Evolutionary conservation across 768 basidiomycete genomes (phyloP).

Genomic region (Lepiota brunneoincarnata): DNA sequence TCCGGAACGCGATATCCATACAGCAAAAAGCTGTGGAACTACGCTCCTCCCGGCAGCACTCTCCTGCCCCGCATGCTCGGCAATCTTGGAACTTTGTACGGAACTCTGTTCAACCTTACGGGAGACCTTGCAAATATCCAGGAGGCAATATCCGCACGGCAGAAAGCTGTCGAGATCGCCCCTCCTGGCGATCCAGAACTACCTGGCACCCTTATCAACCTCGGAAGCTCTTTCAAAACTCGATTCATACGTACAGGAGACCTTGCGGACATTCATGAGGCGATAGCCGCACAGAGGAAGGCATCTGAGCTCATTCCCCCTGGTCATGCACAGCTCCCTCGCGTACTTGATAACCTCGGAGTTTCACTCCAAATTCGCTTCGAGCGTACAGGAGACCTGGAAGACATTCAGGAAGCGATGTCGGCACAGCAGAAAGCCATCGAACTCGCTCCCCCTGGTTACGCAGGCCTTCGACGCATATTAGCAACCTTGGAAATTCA

Average conservation of each 20-base stretch:
- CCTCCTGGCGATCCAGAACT: slow-evolving; percentile 13
- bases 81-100: slow-evolving; percentile 4
- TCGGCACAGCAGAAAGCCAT: slow-evolving; percentile 10
- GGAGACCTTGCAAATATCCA: slow-evolving; percentile 8
- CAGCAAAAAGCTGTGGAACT: not conserved
- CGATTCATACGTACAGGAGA: slow-evolving; percentile 12
- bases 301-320: slow-evolving; percentile 11
- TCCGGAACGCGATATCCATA: too few relatives aligned
- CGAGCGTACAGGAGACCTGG: not conserved
- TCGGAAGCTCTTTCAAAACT: slow-evolving; percentile 8
- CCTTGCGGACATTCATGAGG: slow-evolving; percentile 10
- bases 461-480: not conserved
- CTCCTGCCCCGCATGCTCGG: not conserved
- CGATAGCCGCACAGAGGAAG: slow-evolving; percentile 8
- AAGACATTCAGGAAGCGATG: not conserved
- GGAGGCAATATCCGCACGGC: not conserved
- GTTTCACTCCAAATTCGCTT: not conserved
- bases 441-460: slow-evolving; percentile 5
- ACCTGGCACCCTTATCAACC: slow-evolving; percentile 13
- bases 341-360: slow-evolving; percentile 13
- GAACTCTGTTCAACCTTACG: slow-evolving; percentile 2
- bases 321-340: slow-evolving; percentile 7
- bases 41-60: not conserved
- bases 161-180: slow-evolving; percentile 12
- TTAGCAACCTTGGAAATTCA: not conserved